These are phyloP conservation scores for Ceratobasidium papillatum DNA, from an alignment of 1,284 basidiomycete species.

Conservation along the genomic window DNA sequence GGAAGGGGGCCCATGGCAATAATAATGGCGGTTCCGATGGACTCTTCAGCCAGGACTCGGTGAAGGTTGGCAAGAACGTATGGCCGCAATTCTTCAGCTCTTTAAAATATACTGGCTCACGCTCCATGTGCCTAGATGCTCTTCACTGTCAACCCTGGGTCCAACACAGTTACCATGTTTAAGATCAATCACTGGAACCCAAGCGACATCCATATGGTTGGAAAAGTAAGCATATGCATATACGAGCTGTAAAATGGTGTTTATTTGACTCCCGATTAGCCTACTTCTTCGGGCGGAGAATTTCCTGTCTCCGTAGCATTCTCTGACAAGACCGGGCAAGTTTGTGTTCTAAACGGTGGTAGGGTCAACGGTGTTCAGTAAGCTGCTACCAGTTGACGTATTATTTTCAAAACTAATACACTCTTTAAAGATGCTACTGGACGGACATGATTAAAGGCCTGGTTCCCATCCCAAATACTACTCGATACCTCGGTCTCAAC, in stretches of 20 bases:
- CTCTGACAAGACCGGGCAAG: slow-evolving; percentile 52
- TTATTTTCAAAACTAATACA: background rate
- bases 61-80: slow-evolving; percentile 55
- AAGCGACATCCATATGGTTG: slow-evolving; percentile 55
- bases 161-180: slow-evolving; percentile 60
- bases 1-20: slow-evolving; percentile 56
- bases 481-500: slow-evolving; percentile 57
- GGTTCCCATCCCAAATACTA: slow-evolving; percentile 54
- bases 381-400: background rate
- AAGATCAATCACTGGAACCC: slow-evolving; percentile 57
- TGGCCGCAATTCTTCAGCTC: background rate
- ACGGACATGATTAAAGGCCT: slow-evolving; percentile 57
- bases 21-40: slow-evolving; percentile 55
- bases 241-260: slow-evolving; percentile 46
- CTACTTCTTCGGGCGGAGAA: slow-evolving; percentile 53
- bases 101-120: background rate
- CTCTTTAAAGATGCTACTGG: slow-evolving; percentile 55
- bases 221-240: slow-evolving; percentile 51
- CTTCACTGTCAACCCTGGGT: slow-evolving; percentile 59
- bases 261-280: background rate
- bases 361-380: slow-evolving; percentile 60
- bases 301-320: slow-evolving; percentile 61
- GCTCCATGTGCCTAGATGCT: slow-evolving; percentile 49
- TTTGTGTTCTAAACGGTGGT: slow-evolving; percentile 61
- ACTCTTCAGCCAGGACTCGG: slow-evolving; percentile 59